phyloP scores from a whole-genome alignment of 257 asterid genomes.

The Perilla frutescens region DNA sequence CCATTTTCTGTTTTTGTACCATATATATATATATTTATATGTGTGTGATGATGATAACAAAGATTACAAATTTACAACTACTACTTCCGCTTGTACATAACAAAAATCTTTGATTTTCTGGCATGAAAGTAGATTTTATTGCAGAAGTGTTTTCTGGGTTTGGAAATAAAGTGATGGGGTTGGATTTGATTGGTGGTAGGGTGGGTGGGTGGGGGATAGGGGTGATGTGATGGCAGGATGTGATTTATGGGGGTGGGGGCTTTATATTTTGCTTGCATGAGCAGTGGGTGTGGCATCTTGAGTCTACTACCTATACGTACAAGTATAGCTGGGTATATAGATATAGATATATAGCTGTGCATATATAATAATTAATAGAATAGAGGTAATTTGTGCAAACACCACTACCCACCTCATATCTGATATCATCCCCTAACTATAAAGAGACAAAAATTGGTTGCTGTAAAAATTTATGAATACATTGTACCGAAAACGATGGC shows the following conservation, averaged over 20 bases:
- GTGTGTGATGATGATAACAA: constrained; percentile 5
- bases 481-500: constrained; percentile 28
- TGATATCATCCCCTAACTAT: neutral
- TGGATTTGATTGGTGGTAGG: constrained; percentile 34
- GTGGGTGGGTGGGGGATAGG: constrained; percentile 21
- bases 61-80: constrained; percentile 27
- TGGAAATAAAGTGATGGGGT: constrained; percentile 32
- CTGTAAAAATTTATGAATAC: constrained; percentile 35
- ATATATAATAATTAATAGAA: neutral
- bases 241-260: constrained; percentile 32
- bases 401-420: constrained; percentile 30
- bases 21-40: neutral
- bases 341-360: constrained; percentile 25
- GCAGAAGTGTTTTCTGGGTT: constrained; percentile 33
- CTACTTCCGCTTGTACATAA: constrained; percentile 29
- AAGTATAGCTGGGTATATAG: neutral
- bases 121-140: constrained; percentile 30
- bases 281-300: constrained; percentile 27
- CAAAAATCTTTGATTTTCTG: constrained; percentile 34
- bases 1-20: constrained; percentile 21
- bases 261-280: constrained; percentile 27
- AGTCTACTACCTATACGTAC: constrained; percentile 23
- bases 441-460: constrained; percentile 34
- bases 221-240: constrained; percentile 48
- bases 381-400: constrained; percentile 31